A percentile compares a stretch with the other conserved stretches of the same genome.
Evolutionary conservation across 2,329 filamentous ascomycete genomes (phyloP).

Genomic region (Pseudocercospora pini-densiflorae): DNA sequence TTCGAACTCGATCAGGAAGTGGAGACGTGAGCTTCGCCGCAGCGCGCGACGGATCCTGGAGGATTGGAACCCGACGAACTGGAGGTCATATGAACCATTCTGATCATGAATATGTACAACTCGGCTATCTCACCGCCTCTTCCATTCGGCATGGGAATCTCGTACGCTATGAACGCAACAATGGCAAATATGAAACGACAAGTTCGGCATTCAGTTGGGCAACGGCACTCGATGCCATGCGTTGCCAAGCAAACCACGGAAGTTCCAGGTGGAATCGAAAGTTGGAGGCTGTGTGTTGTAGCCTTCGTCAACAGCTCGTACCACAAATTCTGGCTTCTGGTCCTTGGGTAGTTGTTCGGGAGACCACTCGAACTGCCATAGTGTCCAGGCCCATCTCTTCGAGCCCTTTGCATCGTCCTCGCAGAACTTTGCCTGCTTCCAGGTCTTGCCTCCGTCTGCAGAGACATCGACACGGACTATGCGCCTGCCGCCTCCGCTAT

Average conservation of each 20-base stretch:
- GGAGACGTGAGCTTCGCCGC: not conserved
- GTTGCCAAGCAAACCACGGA: slow-evolving; percentile 68
- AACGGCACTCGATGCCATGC: slow-evolving; percentile 64
- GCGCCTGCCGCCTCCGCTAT: slow-evolving; percentile 68
- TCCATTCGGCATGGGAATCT: not conserved
- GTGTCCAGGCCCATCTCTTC: slow-evolving; percentile 66
- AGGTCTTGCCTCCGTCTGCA: slow-evolving; percentile 65
- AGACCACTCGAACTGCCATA: slow-evolving; percentile 59
- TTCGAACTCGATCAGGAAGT: slow-evolving; percentile 42
- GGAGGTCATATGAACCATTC: not conserved
- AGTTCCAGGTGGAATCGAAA: slow-evolving; percentile 65
- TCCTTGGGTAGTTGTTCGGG: slow-evolving; percentile 51
- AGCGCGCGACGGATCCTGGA: not conserved
- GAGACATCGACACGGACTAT: slow-evolving; percentile 71
- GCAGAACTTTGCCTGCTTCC: slow-evolving; percentile 66
- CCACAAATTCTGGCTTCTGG: slow-evolving; percentile 50
- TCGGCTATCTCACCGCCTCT: not conserved
- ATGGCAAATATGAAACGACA: not conserved
- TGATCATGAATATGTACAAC: not conserved
- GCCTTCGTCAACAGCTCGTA: slow-evolving; percentile 68
- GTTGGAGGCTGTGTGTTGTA: slow-evolving; percentile 70
- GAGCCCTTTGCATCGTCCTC: slow-evolving; percentile 55
- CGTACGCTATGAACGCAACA: not conserved
- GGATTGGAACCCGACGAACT: too few relatives aligned
- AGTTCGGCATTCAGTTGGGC: not conserved